phyloP scores from a whole-genome alignment of 1,284 basidiomycete genomes.

The Fomitopsis pinicola region DNA sequence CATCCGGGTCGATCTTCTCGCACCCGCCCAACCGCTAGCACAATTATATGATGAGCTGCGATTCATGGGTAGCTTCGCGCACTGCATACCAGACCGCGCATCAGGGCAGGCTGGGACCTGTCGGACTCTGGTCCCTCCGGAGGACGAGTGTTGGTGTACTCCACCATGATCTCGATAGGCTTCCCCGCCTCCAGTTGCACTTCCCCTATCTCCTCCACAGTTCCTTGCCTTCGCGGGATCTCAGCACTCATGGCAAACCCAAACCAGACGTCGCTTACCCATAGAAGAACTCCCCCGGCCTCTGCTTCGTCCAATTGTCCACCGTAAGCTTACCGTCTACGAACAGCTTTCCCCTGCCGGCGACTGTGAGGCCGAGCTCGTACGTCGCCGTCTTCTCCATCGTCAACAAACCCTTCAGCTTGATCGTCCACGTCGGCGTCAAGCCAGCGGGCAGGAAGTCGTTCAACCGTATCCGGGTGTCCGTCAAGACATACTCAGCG shows the following conservation, averaged over 20 bases:
- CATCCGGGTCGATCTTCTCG: slow-evolving; percentile 55
- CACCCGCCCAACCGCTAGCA: slow-evolving; percentile 61
- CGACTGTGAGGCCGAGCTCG: slow-evolving; percentile 70
- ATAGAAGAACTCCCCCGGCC: slow-evolving; percentile 65
- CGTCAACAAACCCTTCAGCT: slow-evolving; percentile 53
- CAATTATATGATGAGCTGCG: not conserved
- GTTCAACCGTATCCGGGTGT: slow-evolving; percentile 63
- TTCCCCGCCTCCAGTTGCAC: slow-evolving; percentile 41
- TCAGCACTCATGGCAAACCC: not conserved
- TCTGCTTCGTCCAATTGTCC: slow-evolving; percentile 68
- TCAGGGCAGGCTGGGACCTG: slow-evolving; percentile 53
- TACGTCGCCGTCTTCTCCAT: slow-evolving; percentile 49
- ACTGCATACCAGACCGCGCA: slow-evolving; percentile 57
- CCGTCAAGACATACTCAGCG: slow-evolving; percentile 46
- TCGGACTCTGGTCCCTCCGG: slow-evolving; percentile 46
- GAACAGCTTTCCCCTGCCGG: slow-evolving; percentile 64
- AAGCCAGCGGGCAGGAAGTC: slow-evolving; percentile 61
- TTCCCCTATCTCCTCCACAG: slow-evolving; percentile 53
- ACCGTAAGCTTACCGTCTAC: slow-evolving; percentile 58
- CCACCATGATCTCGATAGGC: slow-evolving; percentile 47
- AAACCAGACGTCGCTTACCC: slow-evolving; percentile 35
- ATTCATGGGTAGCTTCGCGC: not conserved
- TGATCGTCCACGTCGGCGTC: slow-evolving; percentile 60
- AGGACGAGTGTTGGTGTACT: slow-evolving; percentile 59
- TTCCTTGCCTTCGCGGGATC: slow-evolving; percentile 44